Evolutionary conservation across 169 alveolate genomes (phyloP), one percentile per base, ranked within the genome.

Genomic region (Plasmodium gallinaceum): DNA sequence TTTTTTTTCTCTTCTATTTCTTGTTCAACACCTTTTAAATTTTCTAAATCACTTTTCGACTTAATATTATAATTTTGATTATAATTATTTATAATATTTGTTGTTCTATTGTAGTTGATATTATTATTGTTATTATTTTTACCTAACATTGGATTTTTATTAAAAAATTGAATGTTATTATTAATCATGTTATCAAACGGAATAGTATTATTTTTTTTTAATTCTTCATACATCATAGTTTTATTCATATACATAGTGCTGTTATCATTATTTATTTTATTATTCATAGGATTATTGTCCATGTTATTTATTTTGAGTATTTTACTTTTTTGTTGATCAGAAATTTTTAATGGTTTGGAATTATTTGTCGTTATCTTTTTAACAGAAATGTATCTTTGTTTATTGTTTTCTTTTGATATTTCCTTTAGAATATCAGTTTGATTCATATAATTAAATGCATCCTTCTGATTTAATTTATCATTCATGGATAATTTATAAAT

Each of bases 1-100:
- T 80, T 68, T 62, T 73, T 51, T 68, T 80, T 80, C 54, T 80
- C 90, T 61, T 65, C 90, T 0, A 54, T 7, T 62, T 52, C 85
- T 32, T 68, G 60, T 42, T 60, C 90, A 5, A 8, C 54, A 6
- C 60, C 43, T 66, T 80, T 68, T 22, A 68, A 42, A 52, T 39
- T 68, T 54, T 80, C 83, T 6, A 14, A 7, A 39, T 48, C 83
- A 32, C 12, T 22, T 68, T 66, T 52, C 6, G n/a, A 24, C 37
- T 80, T 83, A 0, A 12, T 39, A 39, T 66, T 32, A 32, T 26
- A 12, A n/a, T 32, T 32, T 32, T 65, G 24, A 37, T 65, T 24
- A 2, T 24, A 65, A 24, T 8, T n/a, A 65, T n/a, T 65, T 7
- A 32, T 16, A 16, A 24, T 18, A 20, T 24, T 24, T 60, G 32